Evolutionary conservation across 2,329 filamentous ascomycete species (phyloP).

Genomic region (Cyanodermella asteris): DNA sequence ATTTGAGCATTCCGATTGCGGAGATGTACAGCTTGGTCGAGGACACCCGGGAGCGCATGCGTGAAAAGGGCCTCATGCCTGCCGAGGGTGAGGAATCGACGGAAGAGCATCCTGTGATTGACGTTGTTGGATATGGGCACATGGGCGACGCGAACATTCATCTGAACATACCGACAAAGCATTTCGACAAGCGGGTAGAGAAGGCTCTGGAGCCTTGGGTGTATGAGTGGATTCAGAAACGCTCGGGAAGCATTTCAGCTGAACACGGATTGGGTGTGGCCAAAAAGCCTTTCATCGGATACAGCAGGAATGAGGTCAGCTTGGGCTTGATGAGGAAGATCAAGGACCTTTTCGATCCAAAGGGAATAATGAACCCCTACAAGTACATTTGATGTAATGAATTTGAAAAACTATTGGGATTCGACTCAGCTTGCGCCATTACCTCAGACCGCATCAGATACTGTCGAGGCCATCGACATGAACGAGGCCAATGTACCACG

Average conservation of each 20-base stretch:
- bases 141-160: conserved; percentile 97
- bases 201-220: conserved; percentile 79
- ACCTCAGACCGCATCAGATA: too few relatives aligned
- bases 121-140: conserved; percentile 89
- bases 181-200: conserved; percentile 76
- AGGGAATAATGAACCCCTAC: conserved; percentile 9
- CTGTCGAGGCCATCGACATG: too few relatives aligned
- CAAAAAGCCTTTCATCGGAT: conserved; percentile 89
- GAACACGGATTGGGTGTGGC: conserved; percentile 87
- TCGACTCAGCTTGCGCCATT: too few relatives aligned
- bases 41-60: conserved; percentile 54
- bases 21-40: conserved; percentile 81
- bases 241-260: conserved; percentile 82
- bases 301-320: conserved; percentile 75
- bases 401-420: too few relatives aligned
- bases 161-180: conserved; percentile 63
- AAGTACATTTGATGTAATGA: conserved; percentile 9
- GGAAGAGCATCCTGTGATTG: conserved; percentile 59
- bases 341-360: conserved; percentile 77
- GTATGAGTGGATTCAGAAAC: conserved; percentile 85
- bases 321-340: conserved; percentile 84
- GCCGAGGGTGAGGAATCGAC: too few relatives aligned
- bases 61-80: conserved; percentile 51
- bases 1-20: conserved; percentile 75
- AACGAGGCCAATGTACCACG: too few relatives aligned